These are phyloP conservation scores for Hymenotorrendiella dingleyae DNA, from an alignment of 2,329 filamentous ascomycete genomes.

Conservation along the genomic window DNA sequence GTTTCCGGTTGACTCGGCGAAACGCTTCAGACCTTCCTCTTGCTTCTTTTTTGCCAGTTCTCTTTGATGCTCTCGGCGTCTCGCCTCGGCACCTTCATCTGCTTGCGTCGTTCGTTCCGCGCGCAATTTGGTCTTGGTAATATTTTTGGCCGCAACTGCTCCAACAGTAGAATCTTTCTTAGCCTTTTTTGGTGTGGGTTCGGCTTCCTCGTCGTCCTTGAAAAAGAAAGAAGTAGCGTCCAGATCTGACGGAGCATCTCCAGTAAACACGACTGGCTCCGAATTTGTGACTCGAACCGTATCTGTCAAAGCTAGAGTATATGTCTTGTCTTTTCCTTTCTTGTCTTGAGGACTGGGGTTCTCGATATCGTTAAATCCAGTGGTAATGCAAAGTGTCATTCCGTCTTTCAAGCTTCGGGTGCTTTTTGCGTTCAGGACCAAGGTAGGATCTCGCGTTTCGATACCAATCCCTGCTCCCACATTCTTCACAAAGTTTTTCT, in stretches of 20 bases:
- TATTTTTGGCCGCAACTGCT: conserved; percentile 88
- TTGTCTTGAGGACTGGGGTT: conserved; percentile 86
- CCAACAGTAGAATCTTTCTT: conserved; percentile 79
- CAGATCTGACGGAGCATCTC: conserved; percentile 82
- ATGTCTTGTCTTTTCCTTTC: conserved; percentile 77
- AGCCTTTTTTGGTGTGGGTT: conserved; percentile 82
- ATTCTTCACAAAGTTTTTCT: conserved; percentile 90
- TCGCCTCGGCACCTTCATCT: conserved; percentile 84
- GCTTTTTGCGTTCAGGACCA: conserved; percentile 85
- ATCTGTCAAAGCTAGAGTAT: conserved; percentile 86
- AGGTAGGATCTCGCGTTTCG: conserved; percentile 77
- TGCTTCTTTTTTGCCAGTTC: conserved; percentile 85
- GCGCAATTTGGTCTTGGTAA: conserved; percentile 86
- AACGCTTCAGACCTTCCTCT: conserved; percentile 77
- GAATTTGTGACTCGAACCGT: conserved; percentile 78
- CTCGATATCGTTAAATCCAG: conserved; percentile 82
- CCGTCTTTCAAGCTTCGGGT: conserved; percentile 79
- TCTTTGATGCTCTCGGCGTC: conserved; percentile 86
- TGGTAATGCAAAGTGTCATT: conserved; percentile 91
- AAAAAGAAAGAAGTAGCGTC: conserved; percentile 98
- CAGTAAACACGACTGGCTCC: conserved; percentile 88
- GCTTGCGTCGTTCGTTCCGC: conserved; percentile 84
- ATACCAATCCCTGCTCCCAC: conserved; percentile 90
- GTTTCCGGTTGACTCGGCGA: conserved; percentile 76
- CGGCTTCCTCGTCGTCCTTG: conserved; percentile 87